Evolutionary conservation across 805 yeast genomes (phyloP), one percentile per base, ranked within the genome.

Genomic region (Isabelozyma rhagii): DNA sequence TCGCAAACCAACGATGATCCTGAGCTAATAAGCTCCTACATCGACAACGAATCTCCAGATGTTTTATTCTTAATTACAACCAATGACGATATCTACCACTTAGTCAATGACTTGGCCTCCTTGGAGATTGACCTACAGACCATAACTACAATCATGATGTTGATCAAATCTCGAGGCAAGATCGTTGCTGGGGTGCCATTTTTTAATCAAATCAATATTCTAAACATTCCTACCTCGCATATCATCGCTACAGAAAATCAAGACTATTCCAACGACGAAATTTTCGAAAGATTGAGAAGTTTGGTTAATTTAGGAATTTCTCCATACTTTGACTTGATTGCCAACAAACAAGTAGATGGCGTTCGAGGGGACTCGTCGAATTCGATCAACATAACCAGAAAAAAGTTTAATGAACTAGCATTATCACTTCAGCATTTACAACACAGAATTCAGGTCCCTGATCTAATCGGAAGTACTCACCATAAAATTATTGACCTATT

Each of bases 391-490:
- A 60, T 70, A 34, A 77, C 90, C 0, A 82, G 82, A 54, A 83
- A 79, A 62, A 86, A 83, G 58, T 75, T 90, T 47, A 77, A 79
- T 36, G 96, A 89, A 50, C 68, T 91, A 18, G 80, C 87, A 0
- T 60, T 80, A 14, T 83, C 93, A 0, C 68, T 91, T 10, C 83
- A 82, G 51, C 84, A 85, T 58, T 66, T 89, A 13, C 85, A 86
- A 54, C 86, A 84, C 50, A 75, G 82, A 27, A 79, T 86, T 18
- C 86, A 83, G 42, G 75, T 82, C 1, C 96, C 96, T 0, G 84
- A 87, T 55, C 65, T 91, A 14, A 53, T 71, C 2, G 57, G 76
- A 1, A 58, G 78, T 0, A 70, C 80, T 2, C 90, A 87, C 57
- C 81, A 83, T 0, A 60, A 62, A 6, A 67, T 89, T 4, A 52